These are phyloP conservation scores for Kurtzmaniella quercitrusa DNA, from an alignment of 1,139 yeast species.

Conservation along the genomic window DNA sequence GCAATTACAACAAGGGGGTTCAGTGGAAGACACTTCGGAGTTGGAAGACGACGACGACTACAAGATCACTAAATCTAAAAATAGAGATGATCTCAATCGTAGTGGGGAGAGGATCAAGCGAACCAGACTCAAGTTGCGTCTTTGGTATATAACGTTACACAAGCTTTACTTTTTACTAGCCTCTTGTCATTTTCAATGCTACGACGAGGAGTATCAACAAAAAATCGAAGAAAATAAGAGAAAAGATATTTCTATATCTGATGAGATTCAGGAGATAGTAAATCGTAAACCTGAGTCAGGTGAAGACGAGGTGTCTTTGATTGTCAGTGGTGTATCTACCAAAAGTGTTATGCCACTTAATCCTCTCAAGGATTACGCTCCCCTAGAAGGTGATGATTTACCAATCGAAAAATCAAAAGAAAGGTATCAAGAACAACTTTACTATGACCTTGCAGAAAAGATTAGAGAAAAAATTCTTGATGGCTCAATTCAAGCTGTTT, in stretches of 20 bases:
- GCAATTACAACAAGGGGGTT: constrained; percentile 2
- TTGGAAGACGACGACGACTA: constrained; percentile 13
- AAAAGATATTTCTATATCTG: constrained; percentile 7
- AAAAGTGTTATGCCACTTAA: constrained; percentile 11
- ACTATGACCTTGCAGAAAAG: constrained; percentile 61
- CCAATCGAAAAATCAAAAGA: constrained; percentile 5
- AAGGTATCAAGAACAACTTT: constrained; percentile 28
- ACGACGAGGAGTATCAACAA: constrained; percentile 39
- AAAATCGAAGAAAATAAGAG: constrained; percentile 16
- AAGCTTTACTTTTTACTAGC: constrained; percentile 76
- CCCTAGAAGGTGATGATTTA: constrained; percentile 3
- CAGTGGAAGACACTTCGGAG: constrained; percentile 3
- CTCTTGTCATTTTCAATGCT: constrained; percentile 68
- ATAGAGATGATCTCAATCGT: constrained; percentile 9
- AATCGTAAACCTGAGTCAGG: constrained; percentile 3
- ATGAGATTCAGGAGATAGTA: constrained; percentile 7
- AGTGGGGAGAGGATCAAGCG: constrained; percentile 21
- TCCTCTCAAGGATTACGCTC: constrained; percentile 7
- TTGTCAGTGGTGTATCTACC: constrained; percentile 17
- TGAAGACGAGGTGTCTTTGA: constrained; percentile 21
- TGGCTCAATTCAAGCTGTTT: constrained; percentile 38
- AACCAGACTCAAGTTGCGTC: constrained; percentile 29
- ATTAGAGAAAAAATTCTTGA: constrained; percentile 50
- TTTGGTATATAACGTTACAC: constrained; percentile 63
- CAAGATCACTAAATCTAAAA: constrained; percentile 11